These are phyloP conservation scores for Ilex aquifolium DNA, from an alignment of 257 asterid genomes.

Conservation along the genomic window DNA sequence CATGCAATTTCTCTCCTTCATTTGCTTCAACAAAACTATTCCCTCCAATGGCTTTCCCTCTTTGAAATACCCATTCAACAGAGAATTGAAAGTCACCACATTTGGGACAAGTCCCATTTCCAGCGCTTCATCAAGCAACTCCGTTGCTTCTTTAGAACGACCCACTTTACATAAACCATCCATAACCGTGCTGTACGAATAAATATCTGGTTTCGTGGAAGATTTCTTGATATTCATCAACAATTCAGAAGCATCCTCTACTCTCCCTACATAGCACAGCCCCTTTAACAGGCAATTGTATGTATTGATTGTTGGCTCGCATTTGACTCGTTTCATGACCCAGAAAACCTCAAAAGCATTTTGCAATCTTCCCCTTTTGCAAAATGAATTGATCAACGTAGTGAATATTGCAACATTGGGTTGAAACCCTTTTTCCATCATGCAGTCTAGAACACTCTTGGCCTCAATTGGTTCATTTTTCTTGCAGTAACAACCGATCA, in stretches of 20 bases:
- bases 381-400: slow-evolving; percentile 43
- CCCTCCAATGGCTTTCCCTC: slow-evolving; percentile 72
- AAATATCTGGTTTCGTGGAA: slow-evolving; percentile 45
- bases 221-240: slow-evolving; percentile 39
- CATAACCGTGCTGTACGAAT: slow-evolving; percentile 70
- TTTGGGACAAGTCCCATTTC: slow-evolving; percentile 42
- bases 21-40: slow-evolving; percentile 38
- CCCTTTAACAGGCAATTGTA: slow-evolving; percentile 74
- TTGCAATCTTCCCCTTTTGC: slow-evolving; percentile 44
- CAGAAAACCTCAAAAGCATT: slow-evolving; percentile 58
- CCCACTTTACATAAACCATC: slow-evolving; percentile 86
- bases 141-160: slow-evolving; percentile 59
- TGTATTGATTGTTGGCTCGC: slow-evolving; percentile 68
- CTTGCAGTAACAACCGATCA: slow-evolving; percentile 47
- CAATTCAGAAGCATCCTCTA: slow-evolving; percentile 64
- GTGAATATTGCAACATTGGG: slow-evolving; percentile 64
- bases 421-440: slow-evolving; percentile 42
- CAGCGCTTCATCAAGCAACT: slow-evolving; percentile 51
- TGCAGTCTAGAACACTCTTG: slow-evolving; percentile 25
- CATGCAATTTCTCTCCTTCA: slow-evolving; percentile 44
- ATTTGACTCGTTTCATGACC: slow-evolving; percentile 42
- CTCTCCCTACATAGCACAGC: slow-evolving; percentile 70
- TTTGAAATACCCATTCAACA: slow-evolving; percentile 63
- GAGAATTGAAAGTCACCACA: slow-evolving; percentile 61
- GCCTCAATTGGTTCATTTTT: slow-evolving; percentile 38